Conservation (phyloP, 1,284 basidiomycete genomes). For the Moesziomyces sp. region DNA sequence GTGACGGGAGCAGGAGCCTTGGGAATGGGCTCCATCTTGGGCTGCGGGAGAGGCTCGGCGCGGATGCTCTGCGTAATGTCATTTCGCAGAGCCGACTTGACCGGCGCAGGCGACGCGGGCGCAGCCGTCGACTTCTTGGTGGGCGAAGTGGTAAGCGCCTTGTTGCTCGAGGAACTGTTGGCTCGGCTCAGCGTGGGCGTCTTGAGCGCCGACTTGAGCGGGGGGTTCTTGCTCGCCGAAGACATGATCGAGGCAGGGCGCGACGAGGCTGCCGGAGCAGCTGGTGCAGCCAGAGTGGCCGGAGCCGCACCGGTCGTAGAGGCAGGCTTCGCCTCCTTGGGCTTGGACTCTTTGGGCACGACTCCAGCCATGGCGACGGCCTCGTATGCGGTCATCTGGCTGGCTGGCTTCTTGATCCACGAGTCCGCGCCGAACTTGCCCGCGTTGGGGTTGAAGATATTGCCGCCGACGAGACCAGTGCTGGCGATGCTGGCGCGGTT, state of each 20-base stretch:
- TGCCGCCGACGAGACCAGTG: constrained; percentile 34
- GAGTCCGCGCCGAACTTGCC: constrained; percentile 54
- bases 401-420: constrained; percentile 47
- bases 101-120: constrained; percentile 1
- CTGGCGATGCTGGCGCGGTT: constrained; percentile 44
- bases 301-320: constrained; percentile 4
- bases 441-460: constrained; percentile 46
- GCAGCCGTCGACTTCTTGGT: constrained; percentile 28
- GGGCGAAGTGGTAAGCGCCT: constrained; percentile 18
- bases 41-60: constrained; percentile 35
- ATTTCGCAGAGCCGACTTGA: constrained; percentile 39
- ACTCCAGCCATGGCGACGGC: constrained; percentile 58
- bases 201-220: constrained; percentile 62
- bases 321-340: constrained; percentile 18
- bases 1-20: constrained; percentile 48
- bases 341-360: constrained; percentile 38
- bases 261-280: constrained; percentile 18
- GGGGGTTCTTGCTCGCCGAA: constrained; percentile 48
- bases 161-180: constrained; percentile 37
- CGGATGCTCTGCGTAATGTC: constrained; percentile 42
- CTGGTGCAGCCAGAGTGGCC: constrained; percentile 4
- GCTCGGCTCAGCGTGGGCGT: constrained; percentile 36
- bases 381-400: constrained; percentile 52
- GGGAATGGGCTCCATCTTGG: constrained; percentile 50
- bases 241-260: constrained; percentile 41